Percentiles rank a stretch among this genome's conserved stretches.
These are phyloP conservation scores for Quercus lobata DNA, from an alignment of 331 rosid species.

Conservation along the genomic window DNA sequence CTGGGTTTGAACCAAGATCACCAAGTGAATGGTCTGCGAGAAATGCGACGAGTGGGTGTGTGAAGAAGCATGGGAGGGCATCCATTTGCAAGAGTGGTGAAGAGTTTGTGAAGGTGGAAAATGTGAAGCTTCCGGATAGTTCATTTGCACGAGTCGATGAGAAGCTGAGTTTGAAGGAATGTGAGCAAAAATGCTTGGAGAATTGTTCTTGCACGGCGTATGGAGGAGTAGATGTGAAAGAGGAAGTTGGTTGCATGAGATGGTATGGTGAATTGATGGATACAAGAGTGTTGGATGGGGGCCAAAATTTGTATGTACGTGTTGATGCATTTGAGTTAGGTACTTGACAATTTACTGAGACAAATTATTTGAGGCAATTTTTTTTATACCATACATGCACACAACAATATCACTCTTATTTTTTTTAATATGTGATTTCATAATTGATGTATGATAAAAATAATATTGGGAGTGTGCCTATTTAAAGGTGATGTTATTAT, in stretches of 20 bases:
- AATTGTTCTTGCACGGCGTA: slow-evolving; percentile 56
- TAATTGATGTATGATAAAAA: background rate
- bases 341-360: no score
- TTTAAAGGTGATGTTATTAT: no score
- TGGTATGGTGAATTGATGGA: no score
- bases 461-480: no score
- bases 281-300: no score
- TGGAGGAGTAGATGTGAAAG: slow-evolving; percentile 28
- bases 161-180: slow-evolving; percentile 29
- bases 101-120: slow-evolving; percentile 33
- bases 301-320: no score
- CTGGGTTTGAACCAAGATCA: slow-evolving; percentile 50
- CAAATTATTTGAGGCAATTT: no score
- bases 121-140: slow-evolving; percentile 40
- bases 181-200: slow-evolving; percentile 34
- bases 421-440: background rate
- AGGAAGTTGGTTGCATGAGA: slow-evolving; percentile 33
- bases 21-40: slow-evolving; percentile 36
- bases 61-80: background rate
- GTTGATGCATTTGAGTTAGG: no score
- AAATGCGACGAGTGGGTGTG: slow-evolving; percentile 44
- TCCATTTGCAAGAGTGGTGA: slow-evolving; percentile 42
- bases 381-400: no score
- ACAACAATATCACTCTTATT: no score
- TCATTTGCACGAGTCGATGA: slow-evolving; percentile 14